These are phyloP conservation scores for Aegle marmelos DNA, from an alignment of 345 rosid species.

Conservation along the genomic window DNA sequence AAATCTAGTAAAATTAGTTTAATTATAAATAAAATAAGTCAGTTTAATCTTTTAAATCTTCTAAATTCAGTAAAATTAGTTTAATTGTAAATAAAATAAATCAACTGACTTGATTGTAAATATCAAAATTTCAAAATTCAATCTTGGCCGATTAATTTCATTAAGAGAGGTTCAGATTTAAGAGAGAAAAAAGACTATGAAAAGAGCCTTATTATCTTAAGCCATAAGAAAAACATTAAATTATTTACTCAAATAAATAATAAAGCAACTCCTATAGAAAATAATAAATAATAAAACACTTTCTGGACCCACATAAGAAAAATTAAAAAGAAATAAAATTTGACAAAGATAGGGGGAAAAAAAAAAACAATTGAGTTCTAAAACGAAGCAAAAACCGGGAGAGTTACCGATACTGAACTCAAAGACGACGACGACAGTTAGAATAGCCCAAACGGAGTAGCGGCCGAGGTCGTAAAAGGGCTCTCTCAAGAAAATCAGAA, in stretches of 20 bases:
- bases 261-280: no score
- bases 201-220: neutral
- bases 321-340: neutral
- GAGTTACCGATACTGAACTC: conserved; percentile 84
- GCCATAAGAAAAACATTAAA: neutral
- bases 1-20: no score
- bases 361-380: neutral
- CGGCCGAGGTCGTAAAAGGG: conserved; percentile 60
- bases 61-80: no score
- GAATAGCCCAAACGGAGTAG: conserved; percentile 87
- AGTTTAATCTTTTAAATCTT: no score
- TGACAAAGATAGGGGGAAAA: neutral
- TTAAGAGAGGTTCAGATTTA: no score
- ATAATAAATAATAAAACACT: neutral
- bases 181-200: no score
- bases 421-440: conserved; percentile 88
- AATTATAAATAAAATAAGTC: no score
- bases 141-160: no score
- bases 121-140: no score
- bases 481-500: conserved; percentile 62
- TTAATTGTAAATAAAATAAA: no score
- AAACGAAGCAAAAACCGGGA: neutral
- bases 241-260: neutral
- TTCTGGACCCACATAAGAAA: neutral
- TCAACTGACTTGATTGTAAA: no score